Evolutionary conservation across 768 basidiomycete genomes (phyloP), one percentile per base, ranked within the genome.

Genomic region (Tricholoma sp.): DNA sequence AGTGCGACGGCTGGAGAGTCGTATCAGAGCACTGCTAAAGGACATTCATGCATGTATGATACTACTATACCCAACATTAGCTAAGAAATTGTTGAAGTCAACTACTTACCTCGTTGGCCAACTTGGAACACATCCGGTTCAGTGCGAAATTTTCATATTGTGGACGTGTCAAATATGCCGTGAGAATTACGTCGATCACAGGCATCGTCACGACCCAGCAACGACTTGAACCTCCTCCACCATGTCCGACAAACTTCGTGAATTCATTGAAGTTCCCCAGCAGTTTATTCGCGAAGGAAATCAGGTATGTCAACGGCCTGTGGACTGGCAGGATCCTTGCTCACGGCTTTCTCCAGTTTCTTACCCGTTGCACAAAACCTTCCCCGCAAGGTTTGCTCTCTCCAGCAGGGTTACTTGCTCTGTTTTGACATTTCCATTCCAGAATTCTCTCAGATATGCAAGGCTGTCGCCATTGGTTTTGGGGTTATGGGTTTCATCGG

Each of bases 401-500:
- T 11, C 51, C 42, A 15, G 8, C 24, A 4, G 17, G 5, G 36
- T 32, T 4, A 47, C 37, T 41, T 49, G 4, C 54, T 49, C 28
- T n/a, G 10, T 31, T 53, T 33, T 50, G 53, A 37, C n/a, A n/a
- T 10, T 45, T 20, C 11, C 51, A 59, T 11, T 59, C 17, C 70
- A 99, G 97, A 99, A 71, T 99, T 95, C 73, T 63, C 84, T 41
- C 93, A 96, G 70, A 95, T 99, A 61, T 98, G 88, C 77, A 89
- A 86, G 70, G 97, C 97, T 33, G 94, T 99, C 54, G 94, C 94
- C 2, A 87, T 98, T 59, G 97, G 97, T 12, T 99, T 99, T 67
- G 93, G 88, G 51, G 91, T 99, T 62, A 98, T 98, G 95, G 97
- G 97, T 13, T 96, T 98, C 81, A 94, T 99, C 70, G 97, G 97